A percentile compares a stretch with the other conserved stretches of the same genome.
phyloP scores from a whole-genome alignment of 2,329 filamentous ascomycete species.

The Stagonosporopsis vannaccii region DNA sequence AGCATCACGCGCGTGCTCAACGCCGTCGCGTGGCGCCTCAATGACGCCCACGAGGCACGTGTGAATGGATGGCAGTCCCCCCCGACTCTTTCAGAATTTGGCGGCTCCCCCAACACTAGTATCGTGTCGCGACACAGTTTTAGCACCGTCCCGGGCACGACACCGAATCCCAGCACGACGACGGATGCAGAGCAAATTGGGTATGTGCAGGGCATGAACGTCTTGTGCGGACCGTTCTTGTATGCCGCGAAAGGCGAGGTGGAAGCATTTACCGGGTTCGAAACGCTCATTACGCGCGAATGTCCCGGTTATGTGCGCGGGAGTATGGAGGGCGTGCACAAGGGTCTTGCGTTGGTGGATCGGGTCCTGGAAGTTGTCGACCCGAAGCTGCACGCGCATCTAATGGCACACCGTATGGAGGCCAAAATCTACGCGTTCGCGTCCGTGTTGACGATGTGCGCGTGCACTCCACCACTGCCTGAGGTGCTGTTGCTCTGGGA shows the following conservation, averaged over 20 bases:
- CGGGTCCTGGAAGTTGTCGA: constrained; percentile 92
- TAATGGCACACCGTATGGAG: constrained; percentile 85
- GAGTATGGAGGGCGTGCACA: constrained; percentile 96
- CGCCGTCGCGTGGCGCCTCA: constrained; percentile 90
- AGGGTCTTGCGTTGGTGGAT: constrained; percentile 88
- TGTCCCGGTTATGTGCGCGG: constrained; percentile 93
- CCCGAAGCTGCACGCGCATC: constrained; percentile 81
- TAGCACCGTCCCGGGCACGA: constrained; percentile 28
- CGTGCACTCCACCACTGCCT: constrained; percentile 91
- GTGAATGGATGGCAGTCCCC: constrained; percentile 61
- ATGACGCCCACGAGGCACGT: constrained; percentile 74
- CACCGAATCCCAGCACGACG: constrained; percentile 43
- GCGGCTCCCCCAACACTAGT: constrained; percentile 56
- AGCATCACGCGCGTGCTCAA: constrained; percentile 94
- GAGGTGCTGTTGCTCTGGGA: constrained; percentile 96
- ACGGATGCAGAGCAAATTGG: constrained; percentile 73
- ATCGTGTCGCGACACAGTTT: constrained; percentile 44
- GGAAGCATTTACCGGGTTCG: constrained; percentile 91
- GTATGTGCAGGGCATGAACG: constrained; percentile 99
- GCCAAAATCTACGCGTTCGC: constrained; percentile 97
- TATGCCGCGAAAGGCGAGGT: constrained; percentile 94
- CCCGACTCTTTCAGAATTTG: constrained; percentile 57
- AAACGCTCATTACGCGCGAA: constrained; percentile 84
- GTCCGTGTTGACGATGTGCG: constrained; percentile 91
- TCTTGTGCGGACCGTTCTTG: constrained; percentile 91